Base-by-base conservation (phyloP, 1,284 basidiomycete species). In the Ceratobasidium sp. region DNA sequence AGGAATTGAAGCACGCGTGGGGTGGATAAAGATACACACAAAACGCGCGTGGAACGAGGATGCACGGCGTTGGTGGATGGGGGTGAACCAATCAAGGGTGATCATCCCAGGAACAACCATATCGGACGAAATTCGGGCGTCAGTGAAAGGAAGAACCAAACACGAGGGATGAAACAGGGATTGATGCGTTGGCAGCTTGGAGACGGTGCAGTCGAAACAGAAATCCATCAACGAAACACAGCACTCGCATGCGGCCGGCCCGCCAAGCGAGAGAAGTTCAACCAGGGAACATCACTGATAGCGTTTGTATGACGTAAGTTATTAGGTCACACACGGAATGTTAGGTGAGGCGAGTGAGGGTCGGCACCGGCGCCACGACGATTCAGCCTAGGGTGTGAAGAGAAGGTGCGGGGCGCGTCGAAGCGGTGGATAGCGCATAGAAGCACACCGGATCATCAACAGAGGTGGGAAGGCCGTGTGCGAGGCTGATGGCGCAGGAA, bases 21-120 rank as follows among this genome's bases (percentile, higher is more conserved):
- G 24, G 24, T 6, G 49, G 29, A 27, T 39, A 29, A 56, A 46
- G 66, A 69, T 69, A 41, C 37, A 69, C 49, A 58, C 29, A 69
- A 61, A 58, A 58, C 24, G 39, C 54, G 41, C 66, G 66, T 58
- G 66, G 66, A 58, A 58, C 39, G 39, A 27, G 62, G 34, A 24
- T 13, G 27, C 8, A 3, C 39, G 11, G 24, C 29, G 19, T 11
- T 53, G 39, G 31, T 54, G 48, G 37, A 49, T 68, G 24, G 27
- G 43, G 66, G 34, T 58, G 53, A 69, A n/a, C 39, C 66, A 43
- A 69, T 69, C 66, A 58, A 58, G 51, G 66, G 66, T 58, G 29
- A 69, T 69, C 66, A 29, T 39, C 7, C 43, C 66, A 69, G 66
- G 66, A 69, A 69, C 66, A 31, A 39, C 62, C 24, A 64, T 2